Evolutionary conservation across 257 asterid genomes (phyloP).

Genomic region (Solanum gracilifrons): DNA sequence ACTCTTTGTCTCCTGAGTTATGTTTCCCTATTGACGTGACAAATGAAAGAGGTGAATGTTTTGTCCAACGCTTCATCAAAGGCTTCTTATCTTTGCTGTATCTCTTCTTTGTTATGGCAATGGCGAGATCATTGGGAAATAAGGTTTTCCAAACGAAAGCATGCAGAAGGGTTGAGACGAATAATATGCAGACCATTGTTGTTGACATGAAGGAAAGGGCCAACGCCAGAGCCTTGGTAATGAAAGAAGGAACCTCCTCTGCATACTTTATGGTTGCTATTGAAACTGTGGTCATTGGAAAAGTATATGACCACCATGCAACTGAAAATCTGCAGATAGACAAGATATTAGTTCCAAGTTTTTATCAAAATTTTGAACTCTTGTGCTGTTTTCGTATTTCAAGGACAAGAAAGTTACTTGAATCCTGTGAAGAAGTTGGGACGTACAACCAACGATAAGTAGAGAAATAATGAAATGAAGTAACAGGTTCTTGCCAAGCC

Average conservation of each 20-base stretch:
- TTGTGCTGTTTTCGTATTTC: not conserved
- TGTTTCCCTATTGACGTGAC: slow-evolving; percentile 36
- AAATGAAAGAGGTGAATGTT: slow-evolving; percentile 50
- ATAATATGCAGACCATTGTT: slow-evolving; percentile 55
- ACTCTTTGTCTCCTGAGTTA: slow-evolving; percentile 22
- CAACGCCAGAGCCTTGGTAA: slow-evolving; percentile 54
- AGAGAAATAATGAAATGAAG: slow-evolving; percentile 81
- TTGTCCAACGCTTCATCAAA: slow-evolving; percentile 50
- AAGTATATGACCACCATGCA: slow-evolving; percentile 99
- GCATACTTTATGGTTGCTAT: slow-evolving; percentile 87
- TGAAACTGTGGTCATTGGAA: slow-evolving; percentile 92
- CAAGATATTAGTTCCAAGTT: not conserved
- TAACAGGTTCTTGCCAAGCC: slow-evolving; percentile 74
- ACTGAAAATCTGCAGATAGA: slow-evolving; percentile 56
- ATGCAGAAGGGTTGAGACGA: slow-evolving; percentile 71
- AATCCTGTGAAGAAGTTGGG: slow-evolving; percentile 89
- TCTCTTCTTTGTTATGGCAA: slow-evolving; percentile 66
- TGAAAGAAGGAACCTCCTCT: slow-evolving; percentile 47
- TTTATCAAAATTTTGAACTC: not conserved
- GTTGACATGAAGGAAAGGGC: slow-evolving; percentile 68
- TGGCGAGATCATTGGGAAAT: slow-evolving; percentile 91
- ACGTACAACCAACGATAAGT: slow-evolving; percentile 59
- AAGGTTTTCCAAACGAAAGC: slow-evolving; percentile 64
- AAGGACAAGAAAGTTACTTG: slow-evolving; percentile 28
- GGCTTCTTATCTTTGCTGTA: slow-evolving; percentile 46